Conservation (phyloP, 2,329 filamentous ascomycete species). For the Rachicladosporium sp. region DNA sequence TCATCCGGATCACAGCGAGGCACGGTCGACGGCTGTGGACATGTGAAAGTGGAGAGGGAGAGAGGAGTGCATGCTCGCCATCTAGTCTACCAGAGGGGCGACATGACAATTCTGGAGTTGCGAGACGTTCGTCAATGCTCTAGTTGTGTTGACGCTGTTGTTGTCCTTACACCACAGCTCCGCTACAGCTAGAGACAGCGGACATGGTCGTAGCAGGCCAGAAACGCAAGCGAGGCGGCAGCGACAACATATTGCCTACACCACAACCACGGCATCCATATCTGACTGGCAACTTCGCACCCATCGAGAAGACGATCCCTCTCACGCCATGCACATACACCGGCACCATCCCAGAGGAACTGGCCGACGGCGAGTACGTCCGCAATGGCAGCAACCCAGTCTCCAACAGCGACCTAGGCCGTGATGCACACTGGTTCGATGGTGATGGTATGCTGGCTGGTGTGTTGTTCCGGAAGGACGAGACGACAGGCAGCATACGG, state of each 20-base stretch:
- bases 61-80: neutral
- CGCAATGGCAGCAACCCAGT: slow-evolving; percentile 60
- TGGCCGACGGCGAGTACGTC: slow-evolving; percentile 58
- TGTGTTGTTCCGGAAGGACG: slow-evolving; percentile 43
- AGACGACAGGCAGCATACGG: slow-evolving; percentile 30
- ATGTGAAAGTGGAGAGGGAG: slow-evolving; percentile 5
- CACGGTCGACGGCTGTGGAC: neutral
- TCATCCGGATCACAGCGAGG: neutral
- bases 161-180: neutral
- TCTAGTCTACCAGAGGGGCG: neutral
- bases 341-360: slow-evolving; percentile 50
- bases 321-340: slow-evolving; percentile 46
- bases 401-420: slow-evolving; percentile 45
- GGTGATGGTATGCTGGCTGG: slow-evolving; percentile 64
- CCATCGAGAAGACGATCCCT: slow-evolving; percentile 43
- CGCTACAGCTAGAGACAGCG: neutral
- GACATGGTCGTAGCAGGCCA: slow-evolving; percentile 11
- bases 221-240: slow-evolving; percentile 21
- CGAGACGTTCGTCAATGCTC: neutral
- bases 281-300: slow-evolving; percentile 57
- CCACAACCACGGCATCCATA: slow-evolving; percentile 30
- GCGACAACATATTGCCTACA: slow-evolving; percentile 17
- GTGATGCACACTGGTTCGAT: slow-evolving; percentile 62
- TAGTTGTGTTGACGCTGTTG: neutral
- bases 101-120: neutral